Base-by-base conservation (phyloP, 2,329 filamentous ascomycete genomes). In the Aspergillus ustus region DNA sequence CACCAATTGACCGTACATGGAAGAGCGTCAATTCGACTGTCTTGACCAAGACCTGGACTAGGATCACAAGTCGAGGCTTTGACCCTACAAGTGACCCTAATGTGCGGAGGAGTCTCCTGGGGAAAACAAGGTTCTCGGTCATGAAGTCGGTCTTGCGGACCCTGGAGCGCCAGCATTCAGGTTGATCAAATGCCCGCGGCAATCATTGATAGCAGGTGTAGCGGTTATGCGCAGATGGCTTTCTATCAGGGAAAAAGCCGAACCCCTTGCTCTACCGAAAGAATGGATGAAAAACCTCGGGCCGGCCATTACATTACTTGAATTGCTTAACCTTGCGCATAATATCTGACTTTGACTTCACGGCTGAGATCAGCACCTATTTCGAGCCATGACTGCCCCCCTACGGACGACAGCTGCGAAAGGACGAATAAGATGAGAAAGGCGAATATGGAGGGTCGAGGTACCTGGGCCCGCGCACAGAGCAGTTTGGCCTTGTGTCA, bases 201-300 rank as follows among this genome's bases (percentile, higher is more conserved):
- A 25, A 25, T 25, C 3, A 25, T 25, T 25, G 25, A 25, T 25
- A 25, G 25, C 25, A 25, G 4, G 25, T 25, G 25, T 25, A 25
- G 25, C 25, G 25, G 25, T 25, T 25, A 25, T 25, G 25, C 25
- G 25, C 25, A 25, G 25, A 25, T 5, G 25, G 25, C 25, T 25
- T 25, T 25, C 25, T 25, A 25, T 25, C 25, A 25, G 25, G 25
- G 25, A 25, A 25, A 72, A 63, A 25, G n/a, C 73, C 11, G 72
- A 74, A 53, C 67, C 68, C 46, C 55, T 73, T 15, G 8, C 40
- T 19, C 63, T 73, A 40, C 66, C 69, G 61, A 70, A 67, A 20
- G 52, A 67, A 65, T 77, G 69, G 73, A 74, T 74, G 68, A 74
- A 72, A 40, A 63, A 73, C 25, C 69, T 76, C 31, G 63, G 71